Conservation (phyloP, 2,329 filamentous ascomycete genomes). For the Fusarium udum region DNA sequence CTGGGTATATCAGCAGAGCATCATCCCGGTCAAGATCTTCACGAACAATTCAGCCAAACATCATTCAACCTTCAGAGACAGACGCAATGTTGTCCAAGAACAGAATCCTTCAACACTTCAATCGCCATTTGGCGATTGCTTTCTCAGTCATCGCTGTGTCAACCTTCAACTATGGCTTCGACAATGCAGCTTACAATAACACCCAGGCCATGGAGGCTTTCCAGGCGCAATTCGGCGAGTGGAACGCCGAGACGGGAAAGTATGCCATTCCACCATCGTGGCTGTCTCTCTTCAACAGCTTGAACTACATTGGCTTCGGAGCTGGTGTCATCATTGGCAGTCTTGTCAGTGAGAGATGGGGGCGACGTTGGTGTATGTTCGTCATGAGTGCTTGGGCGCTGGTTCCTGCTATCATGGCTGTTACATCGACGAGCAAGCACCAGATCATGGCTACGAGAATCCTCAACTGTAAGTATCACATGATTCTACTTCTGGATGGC, state of each 20-base stretch:
- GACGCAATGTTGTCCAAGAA: constrained; percentile 8
- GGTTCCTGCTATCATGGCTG: constrained; percentile 30
- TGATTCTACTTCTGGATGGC: too few species aligned
- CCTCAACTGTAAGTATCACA: constrained; percentile 33
- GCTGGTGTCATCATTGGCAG: constrained; percentile 38
- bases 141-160: constrained; percentile 48
- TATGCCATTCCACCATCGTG: constrained; percentile 46
- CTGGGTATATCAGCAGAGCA: neutral
- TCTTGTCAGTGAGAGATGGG: constrained; percentile 39
- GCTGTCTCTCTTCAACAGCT: constrained; percentile 49
- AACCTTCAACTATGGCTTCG: constrained; percentile 53
- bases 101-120: constrained; percentile 36
- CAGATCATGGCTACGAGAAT: constrained; percentile 40
- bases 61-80: rapidly evolving
- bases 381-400: constrained; percentile 50
- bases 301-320: constrained; percentile 50
- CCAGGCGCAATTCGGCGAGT: constrained; percentile 47
- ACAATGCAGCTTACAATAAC: constrained; percentile 50
- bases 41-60: too few species aligned
- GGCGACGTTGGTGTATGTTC: constrained; percentile 47
- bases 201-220: constrained; percentile 51
- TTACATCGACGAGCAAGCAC: constrained; percentile 35
- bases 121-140: constrained; percentile 25
- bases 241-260: constrained; percentile 30
- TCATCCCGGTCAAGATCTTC: neutral